Percentiles rank a stretch among this genome's conserved stretches.
Evolutionary conservation across 805 yeast genomes (phyloP).

Genomic region (Candida sphagnicola): DNA sequence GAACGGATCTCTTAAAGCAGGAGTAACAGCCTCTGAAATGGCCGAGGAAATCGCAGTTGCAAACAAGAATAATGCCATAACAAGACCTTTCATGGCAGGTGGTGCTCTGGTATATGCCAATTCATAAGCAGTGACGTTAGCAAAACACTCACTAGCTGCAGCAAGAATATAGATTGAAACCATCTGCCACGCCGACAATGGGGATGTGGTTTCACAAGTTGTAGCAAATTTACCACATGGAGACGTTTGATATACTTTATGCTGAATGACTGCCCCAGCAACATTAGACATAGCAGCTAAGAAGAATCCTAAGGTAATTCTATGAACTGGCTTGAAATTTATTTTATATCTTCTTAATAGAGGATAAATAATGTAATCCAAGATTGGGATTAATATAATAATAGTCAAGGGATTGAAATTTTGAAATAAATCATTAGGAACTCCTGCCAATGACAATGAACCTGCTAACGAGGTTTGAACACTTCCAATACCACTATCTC

Average conservation of each 20-base stretch:
- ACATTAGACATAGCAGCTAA: conserved; percentile 45
- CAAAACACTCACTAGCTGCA: conserved; percentile 53
- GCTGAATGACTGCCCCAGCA: conserved; percentile 49
- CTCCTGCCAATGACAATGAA: conserved; percentile 48
- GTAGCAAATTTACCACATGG: conserved; percentile 51
- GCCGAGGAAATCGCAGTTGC: conserved; percentile 48
- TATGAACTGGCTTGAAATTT: conserved; percentile 39
- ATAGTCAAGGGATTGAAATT: conserved; percentile 54
- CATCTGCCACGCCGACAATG: conserved; percentile 28
- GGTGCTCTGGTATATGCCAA: conserved; percentile 53
- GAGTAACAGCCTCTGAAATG: conserved; percentile 38
- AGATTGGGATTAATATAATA: conserved; percentile 47
- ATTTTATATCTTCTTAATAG: conserved; percentile 37
- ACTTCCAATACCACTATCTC: conserved; percentile 48
- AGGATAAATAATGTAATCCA: conserved; percentile 48
- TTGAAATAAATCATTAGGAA: conserved; percentile 53
- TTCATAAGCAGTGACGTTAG: conserved; percentile 49
- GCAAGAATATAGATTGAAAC: conserved; percentile 31
- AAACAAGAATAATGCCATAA: conserved; percentile 42
- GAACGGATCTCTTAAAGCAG: conserved; percentile 39
- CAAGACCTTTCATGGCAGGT: conserved; percentile 46
- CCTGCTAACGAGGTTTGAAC: conserved; percentile 52
- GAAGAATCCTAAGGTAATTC: conserved; percentile 46
- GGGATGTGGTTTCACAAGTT: conserved; percentile 25
- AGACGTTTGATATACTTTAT: conserved; percentile 42